Evolutionary conservation across 805 yeast species (phyloP), one percentile per base, ranked within the genome.

Genomic region (Wickerhamiella allomyrinae): DNA sequence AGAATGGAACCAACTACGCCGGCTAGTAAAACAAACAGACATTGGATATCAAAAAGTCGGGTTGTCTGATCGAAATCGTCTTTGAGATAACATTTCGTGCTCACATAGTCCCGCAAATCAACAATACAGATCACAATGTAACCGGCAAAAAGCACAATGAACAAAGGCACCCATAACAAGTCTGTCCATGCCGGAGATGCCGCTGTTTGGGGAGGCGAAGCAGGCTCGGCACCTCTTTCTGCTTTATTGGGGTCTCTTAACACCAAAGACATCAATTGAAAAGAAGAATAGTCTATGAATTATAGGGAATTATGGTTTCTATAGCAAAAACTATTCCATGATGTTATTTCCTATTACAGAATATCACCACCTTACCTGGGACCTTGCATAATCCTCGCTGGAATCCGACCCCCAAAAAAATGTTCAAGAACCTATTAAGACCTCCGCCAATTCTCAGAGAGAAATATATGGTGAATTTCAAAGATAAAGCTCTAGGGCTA

Each of bases 61-160:
- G 57, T 52, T 6, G 69, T 55, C 39, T 57, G 52, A 57, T 83
- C 81, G 46, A 80, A 79, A 4, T 79, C 74, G 20, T 73, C 61
- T 5, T 87, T 89, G 45, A 73, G 73, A 42, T 63, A 64, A 11
- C 71, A 61, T 51, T 72, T 71, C 3, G 75, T 73, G 15, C 62
- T 50, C 3, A 72, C 66, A 63, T 82, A 79, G 7, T 81, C 79
- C 47, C 74, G 67, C 46, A 86, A 60, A 1, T 83, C 73, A 39
- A 84, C 68, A 6, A 71, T 79, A 0, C 94, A 78, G 31, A 86
- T 66, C 0, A 75, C 84, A 21, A 75, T 58, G 55, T 83, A 84
- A 0, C 87, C 94, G 14, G 65, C 72, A 2, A 76, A 65, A 3
- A 73, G 62, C 11, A 53, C 60, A 1, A 61, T 22, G 17, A 62